Evolutionary conservation across 208 protist genomes (phyloP).

Genomic region (Trypanosoma avium): DNA sequence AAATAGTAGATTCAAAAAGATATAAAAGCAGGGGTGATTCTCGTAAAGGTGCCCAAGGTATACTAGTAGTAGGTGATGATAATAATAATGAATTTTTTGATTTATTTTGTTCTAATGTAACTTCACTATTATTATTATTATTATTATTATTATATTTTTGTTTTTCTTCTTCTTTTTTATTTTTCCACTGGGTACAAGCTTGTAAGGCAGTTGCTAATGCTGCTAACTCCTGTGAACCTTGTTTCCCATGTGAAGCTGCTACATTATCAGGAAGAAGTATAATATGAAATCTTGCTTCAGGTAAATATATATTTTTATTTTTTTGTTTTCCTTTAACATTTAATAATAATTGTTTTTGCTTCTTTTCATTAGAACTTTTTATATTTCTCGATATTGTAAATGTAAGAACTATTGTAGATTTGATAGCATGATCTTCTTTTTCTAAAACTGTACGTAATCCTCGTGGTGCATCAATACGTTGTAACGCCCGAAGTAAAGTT

Average conservation of each 20-base stretch:
- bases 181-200: constrained; percentile 20
- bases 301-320: neutral
- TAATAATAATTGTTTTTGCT: neutral
- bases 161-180: neutral
- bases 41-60: constrained; percentile 20
- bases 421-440: constrained; percentile 22
- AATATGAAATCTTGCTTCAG: constrained; percentile 22
- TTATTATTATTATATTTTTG: neutral
- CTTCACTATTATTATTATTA: neutral
- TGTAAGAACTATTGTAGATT: constrained; percentile 24
- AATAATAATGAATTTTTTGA: neutral
- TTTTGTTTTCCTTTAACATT: neutral
- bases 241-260: constrained; percentile 19
- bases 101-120: neutral
- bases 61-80: neutral
- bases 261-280: constrained; percentile 27
- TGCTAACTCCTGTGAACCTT: constrained; percentile 15
- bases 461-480: constrained; percentile 20
- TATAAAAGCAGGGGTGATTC: constrained; percentile 21
- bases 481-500: constrained; percentile 14
- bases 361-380: neutral
- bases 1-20: constrained; percentile 23
- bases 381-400: constrained; percentile 18
- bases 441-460: constrained; percentile 16
- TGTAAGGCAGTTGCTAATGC: constrained; percentile 17